These are phyloP conservation scores for Nigrospora oryzae DNA, from an alignment of 2,329 filamentous ascomycete species.

Conservation along the genomic window DNA sequence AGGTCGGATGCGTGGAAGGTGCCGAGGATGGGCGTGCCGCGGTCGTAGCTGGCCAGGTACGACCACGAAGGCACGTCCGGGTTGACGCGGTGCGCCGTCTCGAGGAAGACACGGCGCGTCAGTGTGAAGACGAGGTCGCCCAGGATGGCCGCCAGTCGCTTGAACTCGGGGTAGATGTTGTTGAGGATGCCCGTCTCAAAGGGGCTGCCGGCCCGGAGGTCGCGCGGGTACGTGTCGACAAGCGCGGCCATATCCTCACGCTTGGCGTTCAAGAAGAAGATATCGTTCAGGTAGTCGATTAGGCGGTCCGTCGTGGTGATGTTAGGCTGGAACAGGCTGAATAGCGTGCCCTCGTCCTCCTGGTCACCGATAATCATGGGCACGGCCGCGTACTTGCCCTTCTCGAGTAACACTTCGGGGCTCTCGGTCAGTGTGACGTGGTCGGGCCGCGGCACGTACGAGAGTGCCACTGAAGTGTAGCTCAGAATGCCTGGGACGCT, in stretches of 20 bases:
- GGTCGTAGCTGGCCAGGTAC: slow-evolving; percentile 65
- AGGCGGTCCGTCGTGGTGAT: slow-evolving; percentile 53
- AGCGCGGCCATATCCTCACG: slow-evolving; percentile 41
- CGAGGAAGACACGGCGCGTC: slow-evolving; percentile 56
- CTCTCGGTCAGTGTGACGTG: slow-evolving; percentile 52
- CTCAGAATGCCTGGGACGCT: slow-evolving; percentile 61
- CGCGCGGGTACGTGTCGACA: slow-evolving; percentile 54
- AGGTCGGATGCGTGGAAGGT: slow-evolving; percentile 69
- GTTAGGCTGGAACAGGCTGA: slow-evolving; percentile 61
- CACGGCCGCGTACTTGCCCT: slow-evolving; percentile 48
- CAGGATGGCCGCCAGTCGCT: slow-evolving; percentile 65
- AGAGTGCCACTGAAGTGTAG: slow-evolving; percentile 60
- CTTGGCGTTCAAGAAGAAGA: slow-evolving; percentile 53
- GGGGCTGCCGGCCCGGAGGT: slow-evolving; percentile 53
- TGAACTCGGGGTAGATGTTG: slow-evolving; percentile 68
- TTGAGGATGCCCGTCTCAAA: slow-evolving; percentile 64
- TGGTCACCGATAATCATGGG: slow-evolving; percentile 65
- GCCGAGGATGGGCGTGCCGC: slow-evolving; percentile 63
- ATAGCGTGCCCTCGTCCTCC: slow-evolving; percentile 74
- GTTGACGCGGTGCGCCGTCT: slow-evolving; percentile 31
- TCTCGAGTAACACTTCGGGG: slow-evolving; percentile 47
- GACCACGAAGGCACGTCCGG: slow-evolving; percentile 61
- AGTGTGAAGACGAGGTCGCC: slow-evolving; percentile 72
- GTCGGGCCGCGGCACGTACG: slow-evolving; percentile 69
- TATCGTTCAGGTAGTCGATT: slow-evolving; percentile 48